Conservation (phyloP, 1,284 basidiomycete genomes). For the Naganishia cerealis region DNA sequence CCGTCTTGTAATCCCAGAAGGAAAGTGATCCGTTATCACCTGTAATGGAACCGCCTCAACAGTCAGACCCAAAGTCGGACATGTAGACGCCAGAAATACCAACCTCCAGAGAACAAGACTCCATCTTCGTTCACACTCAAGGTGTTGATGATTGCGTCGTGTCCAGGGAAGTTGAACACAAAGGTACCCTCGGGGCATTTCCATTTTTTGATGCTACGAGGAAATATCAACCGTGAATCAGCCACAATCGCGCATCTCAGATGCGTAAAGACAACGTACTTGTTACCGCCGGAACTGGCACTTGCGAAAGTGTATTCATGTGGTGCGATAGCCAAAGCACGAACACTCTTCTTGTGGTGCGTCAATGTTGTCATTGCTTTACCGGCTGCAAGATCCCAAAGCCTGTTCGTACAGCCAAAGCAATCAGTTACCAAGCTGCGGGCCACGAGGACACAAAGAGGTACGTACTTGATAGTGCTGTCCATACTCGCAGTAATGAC, state of each 20-base stretch:
- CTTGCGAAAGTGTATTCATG: conserved; percentile 95
- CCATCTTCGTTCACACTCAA: conserved; percentile 90
- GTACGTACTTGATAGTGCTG: conserved; percentile 78
- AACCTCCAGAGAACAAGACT: conserved; percentile 93
- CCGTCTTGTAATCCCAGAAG: conserved; percentile 92
- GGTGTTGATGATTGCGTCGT: conserved; percentile 97
- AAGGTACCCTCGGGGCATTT: conserved; percentile 94
- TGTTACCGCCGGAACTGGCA: conserved; percentile 91
- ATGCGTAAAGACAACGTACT: conserved; percentile 51
- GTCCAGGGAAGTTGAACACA: conserved; percentile 91
- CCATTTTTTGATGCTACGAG: conserved; percentile 86
- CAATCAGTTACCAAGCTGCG: background rate
- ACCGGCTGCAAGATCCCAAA: conserved; percentile 98
- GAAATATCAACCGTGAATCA: background rate
- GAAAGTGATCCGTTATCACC: conserved; percentile 81
- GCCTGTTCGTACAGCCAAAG: conserved; percentile 60
- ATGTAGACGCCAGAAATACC: conserved; percentile 42
- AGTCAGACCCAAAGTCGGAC: conserved; percentile 33
- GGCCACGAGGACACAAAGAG: background rate
- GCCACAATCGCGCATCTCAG: background rate
- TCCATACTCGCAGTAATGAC: conserved; percentile 99
- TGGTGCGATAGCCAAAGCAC: conserved; percentile 88
- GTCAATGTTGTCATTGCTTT: conserved; percentile 93
- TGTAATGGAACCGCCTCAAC: conserved; percentile 30
- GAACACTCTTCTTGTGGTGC: conserved; percentile 97